Base-by-base conservation (phyloP, 192 early-diverging fungal genomes). In the Coemansia sp. region DNA sequence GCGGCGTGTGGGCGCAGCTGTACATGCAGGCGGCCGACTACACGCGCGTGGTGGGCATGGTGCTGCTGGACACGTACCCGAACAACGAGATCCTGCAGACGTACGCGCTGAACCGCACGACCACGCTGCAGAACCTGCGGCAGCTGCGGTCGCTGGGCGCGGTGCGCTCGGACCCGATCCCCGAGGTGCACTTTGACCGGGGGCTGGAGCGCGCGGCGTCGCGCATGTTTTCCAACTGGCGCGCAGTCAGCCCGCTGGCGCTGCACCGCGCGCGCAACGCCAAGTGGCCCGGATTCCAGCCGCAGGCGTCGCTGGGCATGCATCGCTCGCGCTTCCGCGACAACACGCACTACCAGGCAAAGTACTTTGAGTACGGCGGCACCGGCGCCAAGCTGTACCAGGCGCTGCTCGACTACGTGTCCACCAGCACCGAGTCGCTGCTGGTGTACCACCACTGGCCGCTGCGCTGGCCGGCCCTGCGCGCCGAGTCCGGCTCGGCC, bases 311-410 rank as follows among this genome's bases (percentile, higher is more conserved):
- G 9, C 68, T 75, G 25, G 53, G 53, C 32, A 69, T 63, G 64
- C 78, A 79, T 38, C 54, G 55, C 2, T 67, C 78, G 21, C 51
- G 67, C 53, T 70, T 75, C 58, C 58, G 72, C 11, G 75, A 75
- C 64, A 79, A 79, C 49, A 22, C 53, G 19, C 66, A 79, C 49
- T 79, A 75, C 57, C 78, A 79, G 62, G 78, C 72, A 4, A 57
- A 60, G 29, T 79, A 79, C 38, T 79, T 79, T 61, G 78, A 79
- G 42, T 79, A 71, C 19, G 78, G 67, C 39, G 78, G 78, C n/a
- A 64, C 72, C 0, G 72, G 78, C 1, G 61, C 72, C 17, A 46
- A 47, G 23, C 47, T 70, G 8, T 79, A 79, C 62, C 71, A 75
- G 44, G 41, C 60, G 6, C 49, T 79, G 36, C 61, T 67, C 19